phyloP scores from a whole-genome alignment of 495 filamentous ascomycete species.

The Letharia lupina region DNA sequence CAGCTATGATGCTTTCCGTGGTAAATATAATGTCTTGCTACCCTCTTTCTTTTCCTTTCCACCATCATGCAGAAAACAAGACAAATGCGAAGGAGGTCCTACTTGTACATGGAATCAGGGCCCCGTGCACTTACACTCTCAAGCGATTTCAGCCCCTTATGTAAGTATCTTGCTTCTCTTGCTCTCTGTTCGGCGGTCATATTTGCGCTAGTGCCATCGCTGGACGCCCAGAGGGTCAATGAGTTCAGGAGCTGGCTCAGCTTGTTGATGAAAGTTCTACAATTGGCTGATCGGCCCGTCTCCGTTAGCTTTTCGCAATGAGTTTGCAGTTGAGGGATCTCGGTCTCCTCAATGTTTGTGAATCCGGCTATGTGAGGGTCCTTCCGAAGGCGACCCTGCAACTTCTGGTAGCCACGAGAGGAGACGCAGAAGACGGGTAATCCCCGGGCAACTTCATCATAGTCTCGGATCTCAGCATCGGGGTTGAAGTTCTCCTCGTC shows the following conservation, averaged over 20 bases:
- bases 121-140: constrained; percentile 37
- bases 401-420: constrained; percentile 49
- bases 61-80: neutral
- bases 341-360: constrained; percentile 38
- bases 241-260: constrained; percentile 45
- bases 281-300: constrained; percentile 35
- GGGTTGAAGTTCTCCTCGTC: constrained; percentile 42
- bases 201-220: constrained; percentile 35
- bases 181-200: constrained; percentile 36
- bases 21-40: neutral
- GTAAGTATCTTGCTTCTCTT: constrained; percentile 35
- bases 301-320: constrained; percentile 50
- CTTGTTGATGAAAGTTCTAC: constrained; percentile 40
- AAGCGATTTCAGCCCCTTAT: constrained; percentile 36
- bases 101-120: constrained; percentile 22
- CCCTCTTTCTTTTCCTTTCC: neutral
- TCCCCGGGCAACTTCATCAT: constrained; percentile 41
- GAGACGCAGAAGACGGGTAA: constrained; percentile 53
- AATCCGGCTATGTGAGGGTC: constrained; percentile 43
- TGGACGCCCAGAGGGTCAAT: constrained; percentile 44
- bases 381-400: constrained; percentile 45
- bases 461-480: constrained; percentile 41
- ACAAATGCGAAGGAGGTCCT: constrained; percentile 18
- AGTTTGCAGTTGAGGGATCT: constrained; percentile 48
- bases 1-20: neutral